Evolutionary conservation across 148 eudicot genomes (phyloP), one percentile per base, ranked within the genome.

Genomic region (Amaranthus palmeri): DNA sequence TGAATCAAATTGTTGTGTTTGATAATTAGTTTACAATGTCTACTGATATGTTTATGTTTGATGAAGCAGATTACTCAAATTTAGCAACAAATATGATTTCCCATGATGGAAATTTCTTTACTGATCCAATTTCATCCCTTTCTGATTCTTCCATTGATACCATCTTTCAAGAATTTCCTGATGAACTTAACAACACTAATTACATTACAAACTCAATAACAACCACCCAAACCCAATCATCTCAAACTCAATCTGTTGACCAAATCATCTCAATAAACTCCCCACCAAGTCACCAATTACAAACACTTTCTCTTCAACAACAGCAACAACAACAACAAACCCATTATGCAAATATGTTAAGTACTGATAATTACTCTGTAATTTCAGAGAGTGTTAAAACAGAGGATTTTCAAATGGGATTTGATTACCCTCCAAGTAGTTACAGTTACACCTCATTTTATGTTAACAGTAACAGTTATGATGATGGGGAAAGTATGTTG

Each of bases 41-140:
- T 79, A 89, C 90, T 54, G 96, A 93, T 48, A 79, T 93, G 76
- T 86, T 80, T 57, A 49, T 73, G 36, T 80, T 91, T 61, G 95
- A 93, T 43, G 87, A 77, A 10, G 51, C 80, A 10, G 64, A 55
- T 42, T 76, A 56, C 60, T 72, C 52, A 12, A 66, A 67, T 43
- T 77, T 72, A 66, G 8, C 46, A 47, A 61, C 80, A 41, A 48
- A 52, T 46, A 74, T 74, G 74, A 17, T 80, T 7, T 67, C 76
- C 51, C 76, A 72, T 4, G 81, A 78, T 4, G 82, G 67, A 15
- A 75, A 77, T 55, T 77, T 80, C 65, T 85, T 83, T 48, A 69
- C 85, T 52, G 88, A 92, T 52, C 86, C 86, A 40, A 72, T 88
- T 69, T 78, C 86, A 11, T 54, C 79, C 44, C 76, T 85, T 65